Conservation (phyloP, 345 rosid species). For the Populus deltoides region DNA sequence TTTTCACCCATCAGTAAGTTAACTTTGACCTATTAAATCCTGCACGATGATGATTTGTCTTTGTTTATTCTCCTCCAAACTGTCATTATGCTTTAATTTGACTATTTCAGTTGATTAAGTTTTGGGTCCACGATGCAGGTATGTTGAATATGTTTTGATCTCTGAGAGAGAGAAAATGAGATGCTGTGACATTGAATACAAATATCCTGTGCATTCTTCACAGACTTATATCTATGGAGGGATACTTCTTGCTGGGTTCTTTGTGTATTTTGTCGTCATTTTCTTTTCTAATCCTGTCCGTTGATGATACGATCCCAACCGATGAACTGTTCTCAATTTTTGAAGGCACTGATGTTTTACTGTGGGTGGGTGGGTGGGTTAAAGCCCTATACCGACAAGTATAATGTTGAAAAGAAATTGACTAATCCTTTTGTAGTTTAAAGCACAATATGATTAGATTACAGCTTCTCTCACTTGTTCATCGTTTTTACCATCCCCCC, state of each 20-base stretch:
- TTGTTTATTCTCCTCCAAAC: not conserved
- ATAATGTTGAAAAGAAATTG: not conserved
- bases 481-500: too few relatives aligned
- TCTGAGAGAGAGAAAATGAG: constrained; percentile 74
- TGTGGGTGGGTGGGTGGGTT: not conserved
- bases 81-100: not conserved
- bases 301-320: constrained; percentile 30
- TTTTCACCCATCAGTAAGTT: constrained; percentile 84
- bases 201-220: constrained; percentile 69
- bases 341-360: not conserved
- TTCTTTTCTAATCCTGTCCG: constrained; percentile 88
- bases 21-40: not conserved
- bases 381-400: not conserved
- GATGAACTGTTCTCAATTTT: not conserved
- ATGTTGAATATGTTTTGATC: constrained; percentile 67
- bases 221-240: constrained; percentile 86
- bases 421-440: not conserved
- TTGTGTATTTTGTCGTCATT: constrained; percentile 80
- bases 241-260: constrained; percentile 81
- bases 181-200: constrained; percentile 79
- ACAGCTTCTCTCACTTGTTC: not conserved
- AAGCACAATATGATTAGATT: not conserved
- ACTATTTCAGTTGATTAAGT: not conserved
- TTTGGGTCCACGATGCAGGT: constrained; percentile 38
- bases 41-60: not conserved